These are phyloP conservation scores for Caloboletus inedulis DNA, from an alignment of 1,284 basidiomycete species.

Conservation along the genomic window DNA sequence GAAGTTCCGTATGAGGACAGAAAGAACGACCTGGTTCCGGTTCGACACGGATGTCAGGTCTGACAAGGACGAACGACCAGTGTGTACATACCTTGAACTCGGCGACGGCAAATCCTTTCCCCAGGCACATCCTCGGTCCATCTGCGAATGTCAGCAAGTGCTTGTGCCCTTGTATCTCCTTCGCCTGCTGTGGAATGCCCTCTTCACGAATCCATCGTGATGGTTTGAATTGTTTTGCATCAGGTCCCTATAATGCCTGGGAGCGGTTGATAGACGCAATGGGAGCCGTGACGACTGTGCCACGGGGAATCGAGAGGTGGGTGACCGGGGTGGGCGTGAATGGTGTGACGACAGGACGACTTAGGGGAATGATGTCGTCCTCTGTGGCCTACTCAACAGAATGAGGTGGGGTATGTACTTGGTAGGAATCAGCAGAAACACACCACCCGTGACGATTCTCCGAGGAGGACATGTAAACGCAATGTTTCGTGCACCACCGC, in stretches of 20 bases:
- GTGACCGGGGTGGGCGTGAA: slow-evolving; percentile 33
- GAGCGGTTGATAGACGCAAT: slow-evolving; percentile 47
- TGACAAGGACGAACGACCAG: neutral
- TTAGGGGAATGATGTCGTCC: slow-evolving; percentile 54
- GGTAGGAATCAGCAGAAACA: neutral
- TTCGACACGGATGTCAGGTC: neutral
- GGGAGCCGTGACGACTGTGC: slow-evolving; percentile 42
- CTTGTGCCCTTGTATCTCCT: slow-evolving; percentile 40
- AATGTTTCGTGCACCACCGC: slow-evolving; percentile 31
- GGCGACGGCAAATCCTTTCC: slow-evolving; percentile 42
- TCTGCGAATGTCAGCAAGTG: slow-evolving; percentile 49
- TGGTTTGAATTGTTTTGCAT: slow-evolving; percentile 33
- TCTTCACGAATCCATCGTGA: slow-evolving; percentile 11
- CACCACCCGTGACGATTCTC: slow-evolving; percentile 19
- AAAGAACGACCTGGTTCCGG: slow-evolving; percentile 39
- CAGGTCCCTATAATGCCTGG: slow-evolving; percentile 45
- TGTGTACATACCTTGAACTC: slow-evolving; percentile 28
- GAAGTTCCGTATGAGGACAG: slow-evolving; percentile 44
- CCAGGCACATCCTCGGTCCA: slow-evolving; percentile 47
- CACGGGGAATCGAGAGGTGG: slow-evolving; percentile 42
- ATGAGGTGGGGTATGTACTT: slow-evolving; percentile 7
- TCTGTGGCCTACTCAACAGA: slow-evolving; percentile 36
- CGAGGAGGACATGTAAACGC: slow-evolving; percentile 15
- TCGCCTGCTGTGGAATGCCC: slow-evolving; percentile 20
- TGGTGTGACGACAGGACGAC: slow-evolving; percentile 35